phyloP scores from a whole-genome alignment of 1,284 basidiomycete genomes.

The Tilletia horrida region DNA sequence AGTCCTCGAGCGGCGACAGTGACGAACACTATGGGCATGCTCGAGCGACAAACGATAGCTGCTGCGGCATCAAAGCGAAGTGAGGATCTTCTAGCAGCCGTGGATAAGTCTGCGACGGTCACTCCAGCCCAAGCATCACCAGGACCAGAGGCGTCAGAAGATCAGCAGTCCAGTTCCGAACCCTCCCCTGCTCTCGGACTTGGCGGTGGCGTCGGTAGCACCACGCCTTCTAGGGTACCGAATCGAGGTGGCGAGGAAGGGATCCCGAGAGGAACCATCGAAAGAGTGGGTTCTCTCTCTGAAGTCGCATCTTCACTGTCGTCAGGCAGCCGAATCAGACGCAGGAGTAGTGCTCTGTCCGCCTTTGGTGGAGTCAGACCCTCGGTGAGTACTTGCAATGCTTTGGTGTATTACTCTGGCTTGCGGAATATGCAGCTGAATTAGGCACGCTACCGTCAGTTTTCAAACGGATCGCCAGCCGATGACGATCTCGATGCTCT shows the following conservation, averaged over 20 bases:
- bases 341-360: slow-evolving; percentile 20
- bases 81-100: not conserved
- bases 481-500: slow-evolving; percentile 45
- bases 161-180: no score
- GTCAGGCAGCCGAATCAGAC: slow-evolving; percentile 30
- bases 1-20: slow-evolving; percentile 2
- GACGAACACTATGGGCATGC: slow-evolving; percentile 1
- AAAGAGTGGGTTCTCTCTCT: no score
- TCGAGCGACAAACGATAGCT: slow-evolving; percentile 7
- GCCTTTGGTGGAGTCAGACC: slow-evolving; percentile 25
- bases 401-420: no score
- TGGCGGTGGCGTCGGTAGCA: no score
- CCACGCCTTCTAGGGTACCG: no score
- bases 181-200: no score
- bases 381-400: not conserved
- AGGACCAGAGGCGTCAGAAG: no score
- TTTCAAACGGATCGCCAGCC: not conserved
- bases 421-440: no score
- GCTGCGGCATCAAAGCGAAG: slow-evolving; percentile 10
- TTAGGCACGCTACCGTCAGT: not conserved
- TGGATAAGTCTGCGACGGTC: no score
- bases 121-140: no score
- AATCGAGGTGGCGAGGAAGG: no score
- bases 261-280: no score
- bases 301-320: slow-evolving; percentile 25